A percentile compares a stretch with the other conserved stretches of the same genome.
These are phyloP conservation scores for Eremothecium gossypii DNA, from an alignment of 1,139 yeast genomes.

Conservation along the genomic window DNA sequence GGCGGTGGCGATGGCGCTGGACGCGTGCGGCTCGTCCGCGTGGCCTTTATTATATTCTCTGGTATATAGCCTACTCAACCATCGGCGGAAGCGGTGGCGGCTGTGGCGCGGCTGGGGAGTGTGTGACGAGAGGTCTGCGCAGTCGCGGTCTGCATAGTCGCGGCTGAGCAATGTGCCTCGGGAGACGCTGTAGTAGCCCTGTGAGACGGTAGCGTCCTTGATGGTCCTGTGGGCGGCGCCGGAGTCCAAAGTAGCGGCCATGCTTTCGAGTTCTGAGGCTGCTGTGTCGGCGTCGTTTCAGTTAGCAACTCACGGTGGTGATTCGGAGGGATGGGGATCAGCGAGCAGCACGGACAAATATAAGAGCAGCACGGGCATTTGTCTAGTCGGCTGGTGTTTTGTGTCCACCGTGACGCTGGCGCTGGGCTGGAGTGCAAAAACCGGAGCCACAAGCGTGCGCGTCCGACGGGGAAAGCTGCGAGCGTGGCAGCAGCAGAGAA, in stretches of 20 bases:
- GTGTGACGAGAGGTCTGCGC: background rate
- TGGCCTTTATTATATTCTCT: background rate
- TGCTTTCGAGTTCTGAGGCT: background rate
- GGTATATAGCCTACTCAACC: conserved; percentile 5
- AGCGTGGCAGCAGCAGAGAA: too few relatives aligned
- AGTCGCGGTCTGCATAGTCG: conserved; percentile 1
- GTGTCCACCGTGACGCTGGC: too few relatives aligned
- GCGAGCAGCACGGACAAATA: too few relatives aligned
- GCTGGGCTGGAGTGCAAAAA: too few relatives aligned
- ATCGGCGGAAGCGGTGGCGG: conserved; percentile 7
- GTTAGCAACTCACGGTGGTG: too few relatives aligned
- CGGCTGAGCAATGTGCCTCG: conserved; percentile 3
- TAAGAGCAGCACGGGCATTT: too few relatives aligned
- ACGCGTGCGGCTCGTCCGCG: background rate
- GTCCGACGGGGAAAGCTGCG: too few relatives aligned
- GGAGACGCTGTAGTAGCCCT: conserved; percentile 3
- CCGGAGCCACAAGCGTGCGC: too few relatives aligned
- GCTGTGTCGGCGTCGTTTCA: too few relatives aligned
- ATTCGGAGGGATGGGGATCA: too few relatives aligned
- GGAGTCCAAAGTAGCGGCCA: conserved; percentile 3
- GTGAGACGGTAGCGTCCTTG: conserved; percentile 4
- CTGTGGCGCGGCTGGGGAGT: background rate
- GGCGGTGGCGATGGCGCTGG: conserved; percentile 4
- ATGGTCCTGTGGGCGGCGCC: background rate
- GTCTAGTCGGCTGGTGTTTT: too few relatives aligned